These are phyloP conservation scores for Russula virescens DNA, from an alignment of 768 basidiomycete species.

Conservation along the genomic window DNA sequence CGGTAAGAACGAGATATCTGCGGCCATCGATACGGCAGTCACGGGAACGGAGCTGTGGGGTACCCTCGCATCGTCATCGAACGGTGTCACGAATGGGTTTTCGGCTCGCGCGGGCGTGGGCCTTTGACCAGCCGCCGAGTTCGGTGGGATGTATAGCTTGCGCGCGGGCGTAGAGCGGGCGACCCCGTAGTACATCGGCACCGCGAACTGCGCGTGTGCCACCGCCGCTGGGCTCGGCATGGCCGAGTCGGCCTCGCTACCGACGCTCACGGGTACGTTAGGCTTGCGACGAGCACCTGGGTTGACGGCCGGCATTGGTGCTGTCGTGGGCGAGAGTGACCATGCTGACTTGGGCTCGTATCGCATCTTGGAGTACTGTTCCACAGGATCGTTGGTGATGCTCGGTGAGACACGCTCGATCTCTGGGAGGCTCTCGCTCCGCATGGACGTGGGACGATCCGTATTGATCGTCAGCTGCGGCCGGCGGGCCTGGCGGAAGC, in stretches of 20 bases:
- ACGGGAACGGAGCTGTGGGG: background rate
- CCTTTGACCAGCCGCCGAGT: slow-evolving; percentile 39
- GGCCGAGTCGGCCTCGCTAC: slow-evolving; percentile 27
- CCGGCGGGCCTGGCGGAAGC: slow-evolving; percentile 16
- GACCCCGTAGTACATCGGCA: slow-evolving; percentile 19
- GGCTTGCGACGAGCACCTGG: slow-evolving; percentile 29
- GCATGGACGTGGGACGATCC: slow-evolving; percentile 34
- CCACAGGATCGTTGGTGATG: slow-evolving; percentile 15
- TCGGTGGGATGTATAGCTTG: slow-evolving; percentile 24
- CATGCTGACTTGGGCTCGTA: slow-evolving; percentile 28
- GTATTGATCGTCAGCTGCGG: slow-evolving; percentile 40
- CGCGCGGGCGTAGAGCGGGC: background rate
- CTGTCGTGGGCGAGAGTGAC: slow-evolving; percentile 32
- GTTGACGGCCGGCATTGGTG: slow-evolving; percentile 17
- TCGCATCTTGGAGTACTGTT: background rate
- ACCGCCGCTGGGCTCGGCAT: slow-evolving; percentile 29
- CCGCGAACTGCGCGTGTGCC: slow-evolving; percentile 22
- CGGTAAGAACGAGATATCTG: slow-evolving; percentile 10
- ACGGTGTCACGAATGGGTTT: slow-evolving; percentile 71
- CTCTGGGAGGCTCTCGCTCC: slow-evolving; percentile 27
- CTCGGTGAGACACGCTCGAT: slow-evolving; percentile 29
- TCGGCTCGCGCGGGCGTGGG: slow-evolving; percentile 32
- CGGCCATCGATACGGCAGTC: slow-evolving; percentile 1
- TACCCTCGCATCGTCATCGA: slow-evolving; percentile 55
- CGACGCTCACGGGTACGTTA: slow-evolving; percentile 36